Evolutionary conservation across 2,329 filamentous ascomycete species (phyloP).

Genomic region (Chrysoporthe puriensis): DNA sequence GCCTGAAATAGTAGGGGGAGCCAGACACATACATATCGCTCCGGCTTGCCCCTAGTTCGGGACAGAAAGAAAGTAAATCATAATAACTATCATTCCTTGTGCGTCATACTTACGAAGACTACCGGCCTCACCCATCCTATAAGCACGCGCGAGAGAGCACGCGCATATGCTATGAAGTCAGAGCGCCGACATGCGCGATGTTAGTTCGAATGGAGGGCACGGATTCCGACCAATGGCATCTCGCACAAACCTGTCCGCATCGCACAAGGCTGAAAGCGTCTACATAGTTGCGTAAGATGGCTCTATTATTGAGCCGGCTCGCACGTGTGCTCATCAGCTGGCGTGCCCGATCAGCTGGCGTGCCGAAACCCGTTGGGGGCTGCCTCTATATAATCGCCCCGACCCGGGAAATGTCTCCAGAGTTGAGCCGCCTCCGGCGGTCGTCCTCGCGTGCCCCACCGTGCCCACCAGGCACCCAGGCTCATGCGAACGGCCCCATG

Average conservation of each 20-base stretch:
- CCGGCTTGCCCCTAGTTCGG: background rate
- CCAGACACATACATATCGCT: background rate
- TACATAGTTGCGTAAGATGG: too few relatives aligned
- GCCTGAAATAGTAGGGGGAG: background rate
- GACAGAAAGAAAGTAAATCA: constrained; percentile 2
- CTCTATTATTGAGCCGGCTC: too few relatives aligned
- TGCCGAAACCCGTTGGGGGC: too few relatives aligned
- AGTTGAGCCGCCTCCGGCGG: background rate
- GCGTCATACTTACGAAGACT: background rate
- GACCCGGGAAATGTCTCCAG: background rate
- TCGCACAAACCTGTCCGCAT: too few relatives aligned
- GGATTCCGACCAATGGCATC: too few relatives aligned
- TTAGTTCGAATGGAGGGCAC: too few relatives aligned
- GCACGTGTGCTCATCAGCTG: too few relatives aligned
- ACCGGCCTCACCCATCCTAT: background rate
- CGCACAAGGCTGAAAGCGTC: too few relatives aligned
- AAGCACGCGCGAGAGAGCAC: background rate
- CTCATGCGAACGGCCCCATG: too few relatives aligned
- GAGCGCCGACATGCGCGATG: too few relatives aligned
- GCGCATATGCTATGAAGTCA: background rate
- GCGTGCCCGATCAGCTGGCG: too few relatives aligned
- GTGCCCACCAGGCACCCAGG: background rate
- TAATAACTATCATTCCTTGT: background rate
- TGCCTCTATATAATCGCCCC: too few relatives aligned
- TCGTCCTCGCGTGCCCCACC: background rate